Evolutionary conservation across 192 early-diverging fungal genomes (phyloP).

Genomic region (Coemansia sp.): DNA sequence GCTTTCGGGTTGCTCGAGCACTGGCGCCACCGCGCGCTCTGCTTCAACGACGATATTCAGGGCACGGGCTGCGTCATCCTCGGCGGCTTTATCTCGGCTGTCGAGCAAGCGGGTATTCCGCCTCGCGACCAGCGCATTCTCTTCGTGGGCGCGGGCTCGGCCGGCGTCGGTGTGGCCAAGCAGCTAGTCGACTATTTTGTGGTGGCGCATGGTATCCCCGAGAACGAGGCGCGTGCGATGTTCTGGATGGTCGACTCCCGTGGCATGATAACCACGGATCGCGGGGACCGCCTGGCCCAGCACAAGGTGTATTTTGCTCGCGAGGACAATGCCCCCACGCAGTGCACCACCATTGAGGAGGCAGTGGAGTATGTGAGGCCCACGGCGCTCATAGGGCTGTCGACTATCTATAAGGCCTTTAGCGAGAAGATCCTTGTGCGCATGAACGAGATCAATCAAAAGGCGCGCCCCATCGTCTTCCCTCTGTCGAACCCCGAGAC

Average conservation of each 20-base stretch:
- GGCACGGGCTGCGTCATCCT: slow-evolving; percentile 85
- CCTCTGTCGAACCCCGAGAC: slow-evolving; percentile 83
- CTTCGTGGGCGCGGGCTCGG: slow-evolving; percentile 93
- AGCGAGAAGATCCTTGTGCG: slow-evolving; percentile 63
- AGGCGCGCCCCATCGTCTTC: slow-evolving; percentile 77
- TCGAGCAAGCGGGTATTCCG: slow-evolving; percentile 64
- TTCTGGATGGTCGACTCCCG: slow-evolving; percentile 89
- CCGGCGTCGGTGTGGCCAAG: slow-evolving; percentile 92
- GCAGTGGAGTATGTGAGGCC: slow-evolving; percentile 86
- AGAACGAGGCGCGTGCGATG: slow-evolving; percentile 59
- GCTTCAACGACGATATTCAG: slow-evolving; percentile 85
- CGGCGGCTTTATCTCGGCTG: slow-evolving; percentile 89
- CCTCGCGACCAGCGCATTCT: slow-evolving; percentile 80
- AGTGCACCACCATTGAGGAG: slow-evolving; percentile 70
- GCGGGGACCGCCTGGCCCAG: slow-evolving; percentile 77
- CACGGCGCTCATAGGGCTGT: slow-evolving; percentile 87
- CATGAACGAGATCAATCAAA: slow-evolving; percentile 69
- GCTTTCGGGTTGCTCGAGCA: slow-evolving; percentile 81
- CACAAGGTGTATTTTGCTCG: slow-evolving; percentile 90
- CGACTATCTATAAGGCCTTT: slow-evolving; percentile 78
- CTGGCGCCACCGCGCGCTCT: slow-evolving; percentile 72
- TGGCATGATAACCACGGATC: slow-evolving; percentile 84
- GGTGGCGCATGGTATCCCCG: slow-evolving; percentile 69
- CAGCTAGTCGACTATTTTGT: slow-evolving; percentile 83
- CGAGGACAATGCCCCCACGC: slow-evolving; percentile 76